Conservation (phyloP, 179 eudicot species). For the Spergularia azorica region DNA sequence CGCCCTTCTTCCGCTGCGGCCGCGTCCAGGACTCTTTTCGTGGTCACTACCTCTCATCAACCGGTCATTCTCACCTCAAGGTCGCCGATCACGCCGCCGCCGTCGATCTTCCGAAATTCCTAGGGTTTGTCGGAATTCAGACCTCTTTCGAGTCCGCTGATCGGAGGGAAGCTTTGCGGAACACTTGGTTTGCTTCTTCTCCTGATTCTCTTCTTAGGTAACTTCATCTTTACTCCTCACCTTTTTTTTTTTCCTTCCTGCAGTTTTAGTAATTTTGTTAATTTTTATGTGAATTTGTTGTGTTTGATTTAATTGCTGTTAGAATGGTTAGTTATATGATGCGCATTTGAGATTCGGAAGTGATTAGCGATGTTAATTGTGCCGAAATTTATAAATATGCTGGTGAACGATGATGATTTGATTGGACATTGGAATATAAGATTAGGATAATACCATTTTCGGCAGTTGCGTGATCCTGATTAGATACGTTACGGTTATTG, state of each 20-base stretch:
- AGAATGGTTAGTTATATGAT: neutral
- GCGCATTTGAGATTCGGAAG: neutral
- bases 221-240: neutral
- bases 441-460: neutral
- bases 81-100: conserved; percentile 18
- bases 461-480: neutral
- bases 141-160: conserved; percentile 46
- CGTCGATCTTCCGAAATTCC: conserved; percentile 50
- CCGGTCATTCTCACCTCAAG: conserved; percentile 11
- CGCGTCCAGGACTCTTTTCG: conserved; percentile 52
- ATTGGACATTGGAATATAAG: neutral
- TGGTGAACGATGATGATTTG: neutral
- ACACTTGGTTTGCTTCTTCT: conserved; percentile 68
- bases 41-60: conserved; percentile 32
- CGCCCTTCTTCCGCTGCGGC: conserved; percentile 52
- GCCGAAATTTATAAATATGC: neutral
- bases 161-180: conserved; percentile 52
- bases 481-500: neutral
- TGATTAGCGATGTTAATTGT: neutral
- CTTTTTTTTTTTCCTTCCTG: neutral
- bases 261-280: neutral
- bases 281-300: neutral
- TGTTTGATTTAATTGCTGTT: neutral
- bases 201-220: conserved; percentile 61
- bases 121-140: conserved; percentile 67